Evolutionary conservation across 495 filamentous ascomycete genomes (phyloP).

Genomic region (Apodospora peruviana): DNA sequence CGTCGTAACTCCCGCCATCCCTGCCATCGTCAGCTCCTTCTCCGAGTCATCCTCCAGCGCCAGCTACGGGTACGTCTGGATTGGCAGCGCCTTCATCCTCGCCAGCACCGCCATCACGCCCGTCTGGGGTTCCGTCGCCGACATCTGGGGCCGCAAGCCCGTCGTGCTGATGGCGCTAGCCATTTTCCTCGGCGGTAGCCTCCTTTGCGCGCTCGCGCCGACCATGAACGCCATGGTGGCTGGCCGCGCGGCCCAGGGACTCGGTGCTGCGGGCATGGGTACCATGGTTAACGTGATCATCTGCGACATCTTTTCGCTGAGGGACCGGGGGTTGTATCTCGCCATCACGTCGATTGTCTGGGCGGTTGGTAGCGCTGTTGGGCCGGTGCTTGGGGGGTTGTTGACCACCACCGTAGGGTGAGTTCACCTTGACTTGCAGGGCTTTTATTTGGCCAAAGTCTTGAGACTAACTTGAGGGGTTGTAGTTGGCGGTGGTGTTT

Average conservation of each 20-base stretch:
- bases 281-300: slow-evolving; percentile 73
- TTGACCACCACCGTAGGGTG: slow-evolving; percentile 40
- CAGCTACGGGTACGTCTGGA: slow-evolving; percentile 46
- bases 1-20: slow-evolving; percentile 25
- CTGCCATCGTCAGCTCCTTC: slow-evolving; percentile 55
- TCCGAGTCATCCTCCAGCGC: slow-evolving; percentile 35
- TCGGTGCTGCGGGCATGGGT: slow-evolving; percentile 70
- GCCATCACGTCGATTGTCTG: slow-evolving; percentile 37
- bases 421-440: too few relatives aligned
- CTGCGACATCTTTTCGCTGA: slow-evolving; percentile 65
- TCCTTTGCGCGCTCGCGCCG: slow-evolving; percentile 60
- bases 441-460: background rate
- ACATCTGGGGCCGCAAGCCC: slow-evolving; percentile 77
- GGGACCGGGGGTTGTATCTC: slow-evolving; percentile 53
- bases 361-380: slow-evolving; percentile 46
- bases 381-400: slow-evolving; percentile 56
- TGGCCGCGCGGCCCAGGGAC: slow-evolving; percentile 68
- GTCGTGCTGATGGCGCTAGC: slow-evolving; percentile 63
- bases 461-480: background rate
- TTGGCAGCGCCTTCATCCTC: slow-evolving; percentile 64
- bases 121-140: slow-evolving; percentile 70
- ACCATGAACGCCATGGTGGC: slow-evolving; percentile 65
- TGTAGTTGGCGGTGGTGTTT: slow-evolving; percentile 56
- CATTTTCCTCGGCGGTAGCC: slow-evolving; percentile 65
- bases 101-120: slow-evolving; percentile 61